Evolutionary conservation across 805 yeast genomes (phyloP).

Genomic region (Vanderwaltozyma polyspora): DNA sequence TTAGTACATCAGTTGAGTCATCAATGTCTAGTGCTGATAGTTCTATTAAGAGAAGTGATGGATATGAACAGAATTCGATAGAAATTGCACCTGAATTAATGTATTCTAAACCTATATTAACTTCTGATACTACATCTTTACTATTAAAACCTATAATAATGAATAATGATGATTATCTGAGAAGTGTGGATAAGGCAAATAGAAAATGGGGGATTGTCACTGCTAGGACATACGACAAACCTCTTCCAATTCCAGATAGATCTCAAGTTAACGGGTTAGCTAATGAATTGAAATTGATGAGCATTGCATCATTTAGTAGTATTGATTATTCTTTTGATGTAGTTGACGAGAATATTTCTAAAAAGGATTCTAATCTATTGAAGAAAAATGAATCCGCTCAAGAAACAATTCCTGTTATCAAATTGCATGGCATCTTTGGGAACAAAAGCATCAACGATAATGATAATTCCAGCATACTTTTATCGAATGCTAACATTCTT

Average conservation of each 20-base stretch:
- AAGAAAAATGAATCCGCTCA: neutral
- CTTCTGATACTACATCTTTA: neutral
- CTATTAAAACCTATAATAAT: constrained; percentile 5
- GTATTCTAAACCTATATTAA: constrained; percentile 4
- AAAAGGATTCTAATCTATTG: neutral
- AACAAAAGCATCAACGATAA: neutral
- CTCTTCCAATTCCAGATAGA: constrained; percentile 10
- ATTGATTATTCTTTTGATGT: neutral
- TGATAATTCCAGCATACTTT: neutral
- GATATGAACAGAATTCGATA: neutral
- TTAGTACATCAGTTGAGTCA: neutral
- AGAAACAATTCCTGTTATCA: neutral
- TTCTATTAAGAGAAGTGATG: neutral
- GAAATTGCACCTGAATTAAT: constrained; percentile 8
- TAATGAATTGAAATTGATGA: constrained; percentile 1
- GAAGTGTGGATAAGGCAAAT: constrained; percentile 13
- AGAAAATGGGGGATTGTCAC: constrained; percentile 15
- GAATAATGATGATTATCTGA: constrained; percentile 5
- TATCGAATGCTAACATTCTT: too few species aligned
- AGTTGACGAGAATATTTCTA: neutral
- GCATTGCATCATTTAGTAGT: neutral
- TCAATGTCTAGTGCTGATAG: neutral
- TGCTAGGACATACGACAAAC: constrained; percentile 15
- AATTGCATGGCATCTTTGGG: too few species aligned
- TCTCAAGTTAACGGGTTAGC: constrained; percentile 1